Evolutionary conservation across 495 filamentous ascomycete species (phyloP).

Genomic region (Cercophora newfieldiana): DNA sequence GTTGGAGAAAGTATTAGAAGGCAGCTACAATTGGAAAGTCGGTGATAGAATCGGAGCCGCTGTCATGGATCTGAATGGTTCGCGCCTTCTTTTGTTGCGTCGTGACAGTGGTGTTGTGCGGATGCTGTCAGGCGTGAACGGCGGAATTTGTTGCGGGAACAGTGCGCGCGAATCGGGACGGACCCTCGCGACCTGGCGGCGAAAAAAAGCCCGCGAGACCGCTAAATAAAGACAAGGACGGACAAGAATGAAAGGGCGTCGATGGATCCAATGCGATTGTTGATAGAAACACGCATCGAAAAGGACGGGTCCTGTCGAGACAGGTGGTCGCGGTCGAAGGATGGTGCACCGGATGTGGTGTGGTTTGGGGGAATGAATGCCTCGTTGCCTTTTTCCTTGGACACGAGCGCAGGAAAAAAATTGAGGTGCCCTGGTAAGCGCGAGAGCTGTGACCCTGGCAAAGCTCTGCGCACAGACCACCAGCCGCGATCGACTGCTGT

Average conservation of each 20-base stretch:
- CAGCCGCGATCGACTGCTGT: conserved; percentile 8
- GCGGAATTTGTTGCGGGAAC: conserved; percentile 2
- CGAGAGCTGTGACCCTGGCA: conserved; percentile 15
- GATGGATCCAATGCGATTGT: conserved; percentile 19
- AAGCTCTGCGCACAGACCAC: conserved; percentile 3
- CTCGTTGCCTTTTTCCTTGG: conserved; percentile 20
- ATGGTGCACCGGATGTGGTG: conserved; percentile 21
- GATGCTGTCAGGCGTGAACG: conserved; percentile 14
- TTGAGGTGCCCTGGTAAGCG: conserved; percentile 20
- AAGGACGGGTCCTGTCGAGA: conserved; percentile 16
- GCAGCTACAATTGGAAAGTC: conserved; percentile 2
- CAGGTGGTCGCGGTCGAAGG: conserved; percentile 21
- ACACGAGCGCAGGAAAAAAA: conserved; percentile 23
- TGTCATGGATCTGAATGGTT: conserved; percentile 1
- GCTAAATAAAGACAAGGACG: conserved; percentile 9
- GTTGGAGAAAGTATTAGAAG: background rate
- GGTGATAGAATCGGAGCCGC: background rate
- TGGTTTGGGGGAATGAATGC: conserved; percentile 15
- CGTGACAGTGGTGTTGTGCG: conserved; percentile 4
- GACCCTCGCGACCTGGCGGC: conserved; percentile 5
- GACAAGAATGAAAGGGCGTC: conserved; percentile 5
- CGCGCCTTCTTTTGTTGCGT: conserved; percentile 16
- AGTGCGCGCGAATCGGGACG: conserved; percentile 14
- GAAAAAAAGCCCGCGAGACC: background rate
- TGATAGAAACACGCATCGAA: conserved; percentile 25